Percentiles rank a stretch among this genome's conserved stretches.
These are phyloP conservation scores for Sphagnum tenellum DNA, from an alignment of 225 moss, liverwort and hornwort species.

Conservation along the genomic window DNA sequence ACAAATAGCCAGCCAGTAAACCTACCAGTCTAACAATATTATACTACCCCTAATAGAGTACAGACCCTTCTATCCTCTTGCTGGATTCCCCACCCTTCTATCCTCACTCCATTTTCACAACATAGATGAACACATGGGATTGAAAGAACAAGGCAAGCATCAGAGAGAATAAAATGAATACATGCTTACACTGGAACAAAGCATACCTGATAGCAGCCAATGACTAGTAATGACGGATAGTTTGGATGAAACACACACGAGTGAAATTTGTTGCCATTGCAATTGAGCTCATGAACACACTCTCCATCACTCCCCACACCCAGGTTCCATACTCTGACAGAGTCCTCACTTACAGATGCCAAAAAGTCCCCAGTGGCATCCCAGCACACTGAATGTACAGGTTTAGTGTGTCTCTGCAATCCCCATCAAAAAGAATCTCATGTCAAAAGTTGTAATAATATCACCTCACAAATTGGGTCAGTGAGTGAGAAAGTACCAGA, in stretches of 20 bases:
- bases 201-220: constrained; percentile 95
- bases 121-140: neutral
- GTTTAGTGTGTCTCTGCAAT: constrained; percentile 95
- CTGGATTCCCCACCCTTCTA: no score
- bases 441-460: no score
- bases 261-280: constrained; percentile 98
- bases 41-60: neutral
- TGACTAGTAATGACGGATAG: constrained; percentile 90
- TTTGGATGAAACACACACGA: constrained; percentile 99
- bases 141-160: neutral
- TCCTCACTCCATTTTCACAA: no score
- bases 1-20: no score
- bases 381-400: constrained; percentile 98
- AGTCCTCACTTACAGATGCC: constrained; percentile 99
- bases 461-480: no score
- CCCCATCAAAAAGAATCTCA: no score
- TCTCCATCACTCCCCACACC: constrained; percentile 83
- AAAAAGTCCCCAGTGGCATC: constrained; percentile 94
- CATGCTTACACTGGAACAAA: neutral
- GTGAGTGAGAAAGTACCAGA: no score
- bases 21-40: no score
- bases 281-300: constrained; percentile 96
- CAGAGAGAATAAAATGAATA: neutral
- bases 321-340: constrained; percentile 97
- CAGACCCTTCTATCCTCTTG: neutral